phyloP scores from a whole-genome alignment of 768 basidiomycete species.

The Suillus luteus region DNA sequence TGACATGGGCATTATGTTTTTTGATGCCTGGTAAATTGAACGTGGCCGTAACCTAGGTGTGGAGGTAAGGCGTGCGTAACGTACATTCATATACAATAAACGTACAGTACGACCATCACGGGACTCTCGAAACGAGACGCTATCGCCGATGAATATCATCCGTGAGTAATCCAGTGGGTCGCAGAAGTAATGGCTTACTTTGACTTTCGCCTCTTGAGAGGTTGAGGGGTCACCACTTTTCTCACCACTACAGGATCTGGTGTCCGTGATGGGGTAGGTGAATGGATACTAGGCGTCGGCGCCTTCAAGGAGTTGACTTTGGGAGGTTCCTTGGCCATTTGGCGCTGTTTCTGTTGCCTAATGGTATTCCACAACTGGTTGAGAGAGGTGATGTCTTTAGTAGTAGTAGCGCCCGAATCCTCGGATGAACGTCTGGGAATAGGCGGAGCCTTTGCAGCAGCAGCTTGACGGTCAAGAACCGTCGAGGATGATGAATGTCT shows the following conservation, averaged over 20 bases:
- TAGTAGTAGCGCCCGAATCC: slow-evolving; percentile 20
- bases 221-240: slow-evolving; percentile 39
- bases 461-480: slow-evolving; percentile 15
- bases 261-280: slow-evolving; percentile 26
- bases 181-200: slow-evolving; percentile 49
- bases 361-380: slow-evolving; percentile 69
- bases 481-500: slow-evolving; percentile 26
- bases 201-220: slow-evolving; percentile 59
- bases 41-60: slow-evolving; percentile 56
- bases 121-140: slow-evolving; percentile 72
- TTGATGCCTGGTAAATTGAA: slow-evolving; percentile 70
- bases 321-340: slow-evolving; percentile 66
- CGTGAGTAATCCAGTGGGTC: neutral
- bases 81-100: slow-evolving; percentile 19
- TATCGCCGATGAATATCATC: slow-evolving; percentile 31
- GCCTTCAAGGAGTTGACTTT: slow-evolving; percentile 70
- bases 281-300: slow-evolving; percentile 9
- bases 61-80: slow-evolving; percentile 26
- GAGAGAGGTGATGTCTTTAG: slow-evolving; percentile 38
- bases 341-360: slow-evolving; percentile 62
- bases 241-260: slow-evolving; percentile 28
- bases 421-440: slow-evolving; percentile 18
- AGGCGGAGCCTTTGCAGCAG: slow-evolving; percentile 25
- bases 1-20: slow-evolving; percentile 77
- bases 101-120: slow-evolving; percentile 60